Percentiles rank a stretch among this genome's conserved stretches.
Conservation (phyloP, 768 basidiomycete genomes). For the Lactarius trivialis region DNA sequence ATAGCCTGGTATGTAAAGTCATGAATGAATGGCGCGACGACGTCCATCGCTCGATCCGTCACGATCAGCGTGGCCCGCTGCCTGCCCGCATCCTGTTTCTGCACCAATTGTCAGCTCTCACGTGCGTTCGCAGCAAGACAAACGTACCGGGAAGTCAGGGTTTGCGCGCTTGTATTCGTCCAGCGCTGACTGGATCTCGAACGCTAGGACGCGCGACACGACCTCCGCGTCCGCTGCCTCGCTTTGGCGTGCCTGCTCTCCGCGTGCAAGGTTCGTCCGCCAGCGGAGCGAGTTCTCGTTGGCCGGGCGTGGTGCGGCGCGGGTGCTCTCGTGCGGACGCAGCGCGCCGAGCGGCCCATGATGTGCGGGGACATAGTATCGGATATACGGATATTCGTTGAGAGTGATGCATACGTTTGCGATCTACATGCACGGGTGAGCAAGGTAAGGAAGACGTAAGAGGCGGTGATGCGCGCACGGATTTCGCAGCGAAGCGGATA, state of each 20-base stretch:
- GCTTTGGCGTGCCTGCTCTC: slow-evolving; percentile 58
- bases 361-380: slow-evolving; percentile 83
- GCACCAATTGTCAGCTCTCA: slow-evolving; percentile 35
- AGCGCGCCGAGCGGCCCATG: slow-evolving; percentile 83
- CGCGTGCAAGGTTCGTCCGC: slow-evolving; percentile 77
- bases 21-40: slow-evolving; percentile 82
- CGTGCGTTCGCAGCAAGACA: slow-evolving; percentile 28
- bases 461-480: slow-evolving; percentile 40
- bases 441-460: neutral
- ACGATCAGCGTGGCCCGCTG: slow-evolving; percentile 80
- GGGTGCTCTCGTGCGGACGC: slow-evolving; percentile 56
- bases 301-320: slow-evolving; percentile 53
- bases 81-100: slow-evolving; percentile 35
- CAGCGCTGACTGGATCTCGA: slow-evolving; percentile 73
- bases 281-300: slow-evolving; percentile 59
- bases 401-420: slow-evolving; percentile 84
- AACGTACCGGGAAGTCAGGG: slow-evolving; percentile 77
- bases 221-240: slow-evolving; percentile 72
- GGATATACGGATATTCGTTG: slow-evolving; percentile 87
- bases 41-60: slow-evolving; percentile 96
- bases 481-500: slow-evolving; percentile 65
- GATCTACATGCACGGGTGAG: slow-evolving; percentile 43
- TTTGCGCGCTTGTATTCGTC: slow-evolving; percentile 86
- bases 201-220: slow-evolving; percentile 74
- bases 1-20: slow-evolving; percentile 99